phyloP scores from a whole-genome alignment of 495 filamentous ascomycete species.

The Hypoxylon lenormandii region DNA sequence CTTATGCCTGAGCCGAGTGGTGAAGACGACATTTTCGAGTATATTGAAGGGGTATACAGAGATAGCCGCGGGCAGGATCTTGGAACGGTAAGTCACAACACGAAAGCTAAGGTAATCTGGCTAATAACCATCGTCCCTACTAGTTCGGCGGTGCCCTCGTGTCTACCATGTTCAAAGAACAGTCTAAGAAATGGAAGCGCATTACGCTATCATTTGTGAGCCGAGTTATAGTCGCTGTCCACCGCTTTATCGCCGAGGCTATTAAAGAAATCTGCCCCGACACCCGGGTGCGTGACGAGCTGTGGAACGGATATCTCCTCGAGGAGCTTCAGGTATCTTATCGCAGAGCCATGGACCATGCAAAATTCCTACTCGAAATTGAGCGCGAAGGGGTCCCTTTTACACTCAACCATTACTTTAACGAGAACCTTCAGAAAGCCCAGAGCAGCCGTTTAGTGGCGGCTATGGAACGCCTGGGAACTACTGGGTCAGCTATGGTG shows the following conservation, averaged over 20 bases:
- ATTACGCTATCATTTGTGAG: slow-evolving; percentile 63
- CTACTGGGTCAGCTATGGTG: neutral
- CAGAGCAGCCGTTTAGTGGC: slow-evolving; percentile 47
- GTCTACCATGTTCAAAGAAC: slow-evolving; percentile 63
- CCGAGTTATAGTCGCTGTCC: slow-evolving; percentile 59
- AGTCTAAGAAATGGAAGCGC: slow-evolving; percentile 66
- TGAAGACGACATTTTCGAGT: slow-evolving; percentile 38
- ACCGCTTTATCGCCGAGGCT: slow-evolving; percentile 60
- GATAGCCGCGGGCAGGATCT: slow-evolving; percentile 51
- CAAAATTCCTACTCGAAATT: slow-evolving; percentile 61
- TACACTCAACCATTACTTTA: slow-evolving; percentile 69
- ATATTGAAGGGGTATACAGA: slow-evolving; percentile 46
- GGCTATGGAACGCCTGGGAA: slow-evolving; percentile 26
- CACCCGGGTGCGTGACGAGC: slow-evolving; percentile 49
- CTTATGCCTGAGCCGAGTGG: neutral
- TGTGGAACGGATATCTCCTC: slow-evolving; percentile 57
- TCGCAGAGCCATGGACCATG: slow-evolving; percentile 56
- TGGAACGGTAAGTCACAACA: slow-evolving; percentile 42
- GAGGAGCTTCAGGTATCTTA: slow-evolving; percentile 62
- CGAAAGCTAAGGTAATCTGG: neutral
- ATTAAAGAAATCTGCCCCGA: slow-evolving; percentile 58
- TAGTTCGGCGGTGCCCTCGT: slow-evolving; percentile 58
- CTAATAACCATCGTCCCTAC: slow-evolving; percentile 6
- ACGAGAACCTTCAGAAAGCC: slow-evolving; percentile 59
- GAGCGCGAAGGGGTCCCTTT: slow-evolving; percentile 61